A percentile compares a stretch with the other conserved stretches of the same genome.
Evolutionary conservation across 257 asterid species (phyloP).

Genomic region (Solanum chiquidenum): DNA sequence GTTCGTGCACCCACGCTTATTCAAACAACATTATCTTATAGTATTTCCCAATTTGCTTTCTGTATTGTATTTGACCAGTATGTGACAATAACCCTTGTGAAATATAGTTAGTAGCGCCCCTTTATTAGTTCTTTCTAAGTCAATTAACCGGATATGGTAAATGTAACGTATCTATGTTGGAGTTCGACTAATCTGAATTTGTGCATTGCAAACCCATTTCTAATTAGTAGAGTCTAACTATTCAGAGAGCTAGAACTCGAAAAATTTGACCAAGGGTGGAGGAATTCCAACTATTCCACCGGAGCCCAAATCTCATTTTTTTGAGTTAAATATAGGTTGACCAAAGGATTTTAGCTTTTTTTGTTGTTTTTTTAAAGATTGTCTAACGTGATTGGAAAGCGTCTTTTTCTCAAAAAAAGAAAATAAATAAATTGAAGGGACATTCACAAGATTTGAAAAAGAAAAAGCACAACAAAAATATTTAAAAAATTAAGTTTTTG

Average conservation of each 20-base stretch:
- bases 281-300: not conserved
- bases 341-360: not conserved
- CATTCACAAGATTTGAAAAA: not conserved
- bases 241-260: no score
- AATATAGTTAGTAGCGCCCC: not conserved
- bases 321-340: not conserved
- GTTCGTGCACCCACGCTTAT: not conserved
- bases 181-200: no score
- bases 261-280: fast-evolving
- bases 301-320: not conserved
- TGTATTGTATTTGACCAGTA: not conserved
- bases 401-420: not conserved
- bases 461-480: not conserved
- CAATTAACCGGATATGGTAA: not conserved
- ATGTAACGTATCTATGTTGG: no score
- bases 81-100: not conserved
- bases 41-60: not conserved
- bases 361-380: not conserved
- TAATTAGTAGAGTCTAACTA: not conserved
- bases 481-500: not conserved
- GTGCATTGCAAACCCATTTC: no score
- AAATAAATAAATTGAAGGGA: not conserved
- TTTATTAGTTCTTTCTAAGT: not conserved
- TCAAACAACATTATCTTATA: not conserved
- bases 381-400: not conserved